phyloP scores from a whole-genome alignment of 768 basidiomycete genomes.

The Daedaleopsis nitida region DNA sequence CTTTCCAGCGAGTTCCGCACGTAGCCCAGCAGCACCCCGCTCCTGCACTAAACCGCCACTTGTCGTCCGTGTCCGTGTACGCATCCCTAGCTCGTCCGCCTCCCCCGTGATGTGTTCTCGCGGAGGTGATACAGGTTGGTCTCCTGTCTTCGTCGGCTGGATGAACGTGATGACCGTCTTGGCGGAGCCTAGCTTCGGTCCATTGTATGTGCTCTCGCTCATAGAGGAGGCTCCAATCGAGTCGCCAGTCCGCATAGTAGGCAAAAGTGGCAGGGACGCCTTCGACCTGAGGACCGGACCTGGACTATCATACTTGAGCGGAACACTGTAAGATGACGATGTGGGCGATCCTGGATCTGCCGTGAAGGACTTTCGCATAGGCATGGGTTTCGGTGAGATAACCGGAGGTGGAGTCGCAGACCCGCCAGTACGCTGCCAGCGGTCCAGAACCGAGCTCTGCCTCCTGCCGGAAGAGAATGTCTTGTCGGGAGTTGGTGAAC shows the following conservation, averaged over 20 bases:
- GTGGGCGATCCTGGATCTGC: slow-evolving; percentile 29
- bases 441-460: slow-evolving; percentile 61
- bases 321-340: slow-evolving; percentile 16
- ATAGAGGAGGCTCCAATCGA: slow-evolving; percentile 15
- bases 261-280: slow-evolving; percentile 41
- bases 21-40: slow-evolving; percentile 27
- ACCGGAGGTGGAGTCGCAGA: slow-evolving; percentile 41
- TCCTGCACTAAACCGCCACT: slow-evolving; percentile 26
- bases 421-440: slow-evolving; percentile 57
- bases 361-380: slow-evolving; percentile 43
- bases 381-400: slow-evolving; percentile 40
- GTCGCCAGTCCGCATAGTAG: slow-evolving; percentile 33
- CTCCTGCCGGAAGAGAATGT: slow-evolving; percentile 27
- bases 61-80: slow-evolving; percentile 29
- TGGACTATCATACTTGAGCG: slow-evolving; percentile 35
- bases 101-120: slow-evolving; percentile 20
- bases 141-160: slow-evolving; percentile 49
- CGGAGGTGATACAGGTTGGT: slow-evolving; percentile 36
- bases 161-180: slow-evolving; percentile 75
- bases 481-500: slow-evolving; percentile 40
- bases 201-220: slow-evolving; percentile 21
- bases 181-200: slow-evolving; percentile 59
- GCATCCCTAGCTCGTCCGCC: slow-evolving; percentile 43
- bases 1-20: slow-evolving; percentile 51
- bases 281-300: slow-evolving; percentile 41